Conservation (phyloP, 2,329 filamentous ascomycete genomes). For the Karstenula rhodostoma region DNA sequence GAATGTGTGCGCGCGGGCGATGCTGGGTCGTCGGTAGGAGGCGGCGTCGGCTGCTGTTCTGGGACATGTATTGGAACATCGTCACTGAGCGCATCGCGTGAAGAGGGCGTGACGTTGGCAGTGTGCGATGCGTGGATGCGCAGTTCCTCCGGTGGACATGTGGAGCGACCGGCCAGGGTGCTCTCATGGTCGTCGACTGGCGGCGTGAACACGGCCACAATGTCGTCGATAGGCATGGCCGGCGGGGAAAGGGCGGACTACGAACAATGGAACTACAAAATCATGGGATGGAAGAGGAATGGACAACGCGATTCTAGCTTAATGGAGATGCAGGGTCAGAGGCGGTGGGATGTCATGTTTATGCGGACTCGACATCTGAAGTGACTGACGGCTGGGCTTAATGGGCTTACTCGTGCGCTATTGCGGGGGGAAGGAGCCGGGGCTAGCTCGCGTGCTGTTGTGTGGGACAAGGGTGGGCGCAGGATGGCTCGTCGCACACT, state of each 20-base stretch:
- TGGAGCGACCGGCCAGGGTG: conserved; percentile 54
- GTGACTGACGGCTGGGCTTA: conserved; percentile 16
- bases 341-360: conserved; percentile 28
- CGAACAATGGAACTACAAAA: conserved; percentile 22
- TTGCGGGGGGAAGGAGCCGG: conserved; percentile 38
- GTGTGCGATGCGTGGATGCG: conserved; percentile 37
- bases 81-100: conserved; percentile 26
- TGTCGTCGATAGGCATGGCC: conserved; percentile 60
- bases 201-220: conserved; percentile 51
- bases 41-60: conserved; percentile 47
- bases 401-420: conserved; percentile 13
- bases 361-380: conserved; percentile 15
- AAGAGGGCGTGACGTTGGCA: conserved; percentile 40
- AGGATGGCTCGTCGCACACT: conserved; percentile 2
- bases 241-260: conserved; percentile 38
- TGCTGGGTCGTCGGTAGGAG: conserved; percentile 40
- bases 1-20: conserved; percentile 26
- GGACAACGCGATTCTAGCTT: conserved; percentile 9
- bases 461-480: conserved; percentile 4
- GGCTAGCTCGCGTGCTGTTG: conserved; percentile 9
- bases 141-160: conserved; percentile 59
- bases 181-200: conserved; percentile 53
- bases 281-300: conserved; percentile 23
- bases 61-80: conserved; percentile 25
- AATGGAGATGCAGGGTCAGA: conserved; percentile 17